Conservation (phyloP, 179 eudicot species). For the Silene coronaria region DNA sequence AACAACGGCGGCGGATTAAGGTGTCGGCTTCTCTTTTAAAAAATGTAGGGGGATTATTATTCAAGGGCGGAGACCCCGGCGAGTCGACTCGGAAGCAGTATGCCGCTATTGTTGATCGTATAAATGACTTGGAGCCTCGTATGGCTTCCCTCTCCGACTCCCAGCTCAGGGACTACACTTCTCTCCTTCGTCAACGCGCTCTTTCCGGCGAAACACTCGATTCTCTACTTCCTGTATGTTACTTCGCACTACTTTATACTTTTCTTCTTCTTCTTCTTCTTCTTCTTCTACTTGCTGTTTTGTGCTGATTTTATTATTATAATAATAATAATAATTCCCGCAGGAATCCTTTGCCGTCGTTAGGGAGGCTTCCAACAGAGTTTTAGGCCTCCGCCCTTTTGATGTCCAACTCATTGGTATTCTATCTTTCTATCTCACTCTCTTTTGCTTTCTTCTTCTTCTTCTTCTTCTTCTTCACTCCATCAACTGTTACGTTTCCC, state of each 20-base stretch:
- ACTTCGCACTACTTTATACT: too few species aligned
- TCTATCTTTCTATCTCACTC: neutral
- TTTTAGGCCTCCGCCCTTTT: conserved; percentile 92
- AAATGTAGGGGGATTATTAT: conserved; percentile 48
- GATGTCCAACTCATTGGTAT: conserved; percentile 89
- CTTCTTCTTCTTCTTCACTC: neutral
- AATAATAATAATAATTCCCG: neutral
- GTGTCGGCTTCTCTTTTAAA: conserved; percentile 31
- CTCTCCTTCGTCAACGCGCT: conserved; percentile 55
- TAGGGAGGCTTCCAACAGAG: conserved; percentile 92
- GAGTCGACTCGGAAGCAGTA: conserved; percentile 75
- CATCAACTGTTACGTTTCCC: neutral
- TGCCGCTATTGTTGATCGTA: conserved; percentile 38
- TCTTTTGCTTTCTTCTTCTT: neutral
- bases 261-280: neutral
- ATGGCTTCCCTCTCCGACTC: conserved; percentile 57
- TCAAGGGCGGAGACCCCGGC: conserved; percentile 60
- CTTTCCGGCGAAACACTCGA: conserved; percentile 59
- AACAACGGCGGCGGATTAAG: conserved; percentile 10
- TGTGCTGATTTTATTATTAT: neutral
- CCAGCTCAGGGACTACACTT: conserved; percentile 51
- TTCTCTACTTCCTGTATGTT: conserved; percentile 66
- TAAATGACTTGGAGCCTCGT: conserved; percentile 54
- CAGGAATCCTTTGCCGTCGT: conserved; percentile 96
- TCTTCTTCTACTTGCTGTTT: neutral